phyloP scores from a whole-genome alignment of 306 rosid species.

The Notholithocarpus densiflorus region DNA sequence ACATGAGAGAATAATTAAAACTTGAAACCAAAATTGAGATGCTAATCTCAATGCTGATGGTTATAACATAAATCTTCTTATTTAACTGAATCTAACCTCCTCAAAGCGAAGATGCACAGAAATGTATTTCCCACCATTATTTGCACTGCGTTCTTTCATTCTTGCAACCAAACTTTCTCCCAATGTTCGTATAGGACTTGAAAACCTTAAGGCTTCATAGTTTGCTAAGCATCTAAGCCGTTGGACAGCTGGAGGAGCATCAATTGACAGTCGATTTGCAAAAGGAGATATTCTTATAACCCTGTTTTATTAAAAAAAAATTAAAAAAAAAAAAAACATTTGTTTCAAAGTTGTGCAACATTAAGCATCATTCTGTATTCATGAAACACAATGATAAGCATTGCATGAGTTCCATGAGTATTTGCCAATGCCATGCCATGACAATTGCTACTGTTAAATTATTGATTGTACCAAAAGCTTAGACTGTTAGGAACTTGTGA shows the following conservation, averaged over 20 bases:
- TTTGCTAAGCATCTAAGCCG: slow-evolving; percentile 93
- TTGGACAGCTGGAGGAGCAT: slow-evolving; percentile 92
- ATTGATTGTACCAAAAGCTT: too few relatives aligned
- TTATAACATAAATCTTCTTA: neutral
- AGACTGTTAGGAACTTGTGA: too few relatives aligned
- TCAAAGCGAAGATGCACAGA: slow-evolving; percentile 98
- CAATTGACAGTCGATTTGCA: slow-evolving; percentile 91
- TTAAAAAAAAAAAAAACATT: neutral
- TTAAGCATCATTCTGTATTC: neutral
- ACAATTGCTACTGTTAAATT: neutral
- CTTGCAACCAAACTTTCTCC: slow-evolving; percentile 81
- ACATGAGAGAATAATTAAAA: slow-evolving; percentile 18
- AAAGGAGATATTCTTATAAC: slow-evolving; percentile 94
- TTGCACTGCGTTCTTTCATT: slow-evolving; percentile 82
- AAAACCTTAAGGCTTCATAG: slow-evolving; percentile 77
- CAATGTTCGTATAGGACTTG: slow-evolving; percentile 57
- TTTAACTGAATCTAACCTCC: slow-evolving; percentile 60
- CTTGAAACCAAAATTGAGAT: slow-evolving; percentile 22
- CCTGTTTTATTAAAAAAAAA: slow-evolving; percentile 39
- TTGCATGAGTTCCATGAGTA: neutral
- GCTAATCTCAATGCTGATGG: slow-evolving; percentile 7
- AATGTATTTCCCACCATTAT: slow-evolving; percentile 81
- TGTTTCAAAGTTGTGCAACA: neutral
- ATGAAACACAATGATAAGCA: neutral
- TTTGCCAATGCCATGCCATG: neutral